These are phyloP conservation scores for Penicillium atrosanguineum DNA, from an alignment of 495 filamentous ascomycete genomes.

Conservation along the genomic window DNA sequence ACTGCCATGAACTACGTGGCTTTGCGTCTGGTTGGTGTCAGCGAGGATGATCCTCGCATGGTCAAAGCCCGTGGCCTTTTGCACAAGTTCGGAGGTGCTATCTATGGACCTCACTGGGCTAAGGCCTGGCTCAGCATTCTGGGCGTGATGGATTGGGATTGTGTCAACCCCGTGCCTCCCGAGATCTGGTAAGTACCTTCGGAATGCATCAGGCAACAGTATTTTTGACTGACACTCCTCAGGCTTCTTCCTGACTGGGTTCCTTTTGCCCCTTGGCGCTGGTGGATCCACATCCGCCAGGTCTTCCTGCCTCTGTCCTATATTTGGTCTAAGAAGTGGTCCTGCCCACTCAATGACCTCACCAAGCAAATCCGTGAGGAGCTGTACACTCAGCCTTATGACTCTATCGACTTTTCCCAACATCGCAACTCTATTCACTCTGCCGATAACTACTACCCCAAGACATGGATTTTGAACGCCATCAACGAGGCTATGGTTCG, in stretches of 20 bases:
- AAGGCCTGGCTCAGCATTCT: slow-evolving; percentile 90
- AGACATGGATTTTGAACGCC: slow-evolving; percentile 74
- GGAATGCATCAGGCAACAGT: not conserved
- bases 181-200: slow-evolving; percentile 69
- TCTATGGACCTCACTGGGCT: slow-evolving; percentile 86
- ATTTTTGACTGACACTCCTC: slow-evolving; percentile 3
- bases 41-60: slow-evolving; percentile 80
- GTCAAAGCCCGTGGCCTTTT: slow-evolving; percentile 80
- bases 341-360: slow-evolving; percentile 66
- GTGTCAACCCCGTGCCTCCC: slow-evolving; percentile 89
- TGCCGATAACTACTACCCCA: slow-evolving; percentile 89
- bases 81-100: slow-evolving; percentile 82
- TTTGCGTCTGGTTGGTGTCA: slow-evolving; percentile 83
- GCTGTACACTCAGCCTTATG: slow-evolving; percentile 77
- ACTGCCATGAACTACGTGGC: slow-evolving; percentile 87
- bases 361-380: slow-evolving; percentile 75
- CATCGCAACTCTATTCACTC: slow-evolving; percentile 81
- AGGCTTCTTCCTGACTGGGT: slow-evolving; percentile 92
- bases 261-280: slow-evolving; percentile 90
- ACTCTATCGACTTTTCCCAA: slow-evolving; percentile 68
- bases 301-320: slow-evolving; percentile 93
- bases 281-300: slow-evolving; percentile 97
- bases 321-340: slow-evolving; percentile 77
- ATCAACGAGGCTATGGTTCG: slow-evolving; percentile 75
- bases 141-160: slow-evolving; percentile 83